These are phyloP conservation scores for Gossypium davidsonii DNA, from an alignment of 441 rosid genomes.

Conservation along the genomic window DNA sequence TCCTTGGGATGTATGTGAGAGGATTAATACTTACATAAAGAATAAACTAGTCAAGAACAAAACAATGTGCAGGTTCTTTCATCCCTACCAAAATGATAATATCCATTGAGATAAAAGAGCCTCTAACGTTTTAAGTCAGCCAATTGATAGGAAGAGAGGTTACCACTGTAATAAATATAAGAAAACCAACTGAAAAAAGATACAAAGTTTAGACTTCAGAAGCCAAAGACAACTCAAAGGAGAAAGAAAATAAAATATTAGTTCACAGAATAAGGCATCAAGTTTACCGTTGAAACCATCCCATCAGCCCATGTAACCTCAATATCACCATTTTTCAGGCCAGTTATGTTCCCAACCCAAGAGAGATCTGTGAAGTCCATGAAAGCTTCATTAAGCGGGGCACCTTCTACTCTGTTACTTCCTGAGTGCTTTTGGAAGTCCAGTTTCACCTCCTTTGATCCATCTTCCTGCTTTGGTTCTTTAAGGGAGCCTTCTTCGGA, in stretches of 20 bases:
- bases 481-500: conserved; percentile 27
- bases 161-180: background rate
- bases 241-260: conserved; percentile 2
- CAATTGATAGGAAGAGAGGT: background rate
- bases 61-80: background rate
- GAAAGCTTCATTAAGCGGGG: conserved; percentile 29
- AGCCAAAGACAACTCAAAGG: background rate
- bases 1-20: background rate
- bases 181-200: conserved; percentile 1
- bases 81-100: background rate
- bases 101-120: background rate
- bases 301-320: conserved; percentile 99
- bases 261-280: background rate
- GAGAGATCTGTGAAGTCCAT: conserved; percentile 58
- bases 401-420: conserved; percentile 30
- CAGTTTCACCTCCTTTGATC: conserved; percentile 17
- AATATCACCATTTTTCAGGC: conserved; percentile 82
- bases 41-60: background rate
- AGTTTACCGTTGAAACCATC: conserved; percentile 77
- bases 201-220: background rate
- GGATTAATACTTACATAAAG: background rate
- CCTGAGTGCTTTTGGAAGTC: conserved; percentile 32
- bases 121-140: background rate
- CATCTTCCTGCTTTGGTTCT: conserved; percentile 34
- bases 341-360: conserved; percentile 96